phyloP scores from a whole-genome alignment of 2,329 filamentous ascomycete genomes.

The Escovopsis sp. region DNA sequence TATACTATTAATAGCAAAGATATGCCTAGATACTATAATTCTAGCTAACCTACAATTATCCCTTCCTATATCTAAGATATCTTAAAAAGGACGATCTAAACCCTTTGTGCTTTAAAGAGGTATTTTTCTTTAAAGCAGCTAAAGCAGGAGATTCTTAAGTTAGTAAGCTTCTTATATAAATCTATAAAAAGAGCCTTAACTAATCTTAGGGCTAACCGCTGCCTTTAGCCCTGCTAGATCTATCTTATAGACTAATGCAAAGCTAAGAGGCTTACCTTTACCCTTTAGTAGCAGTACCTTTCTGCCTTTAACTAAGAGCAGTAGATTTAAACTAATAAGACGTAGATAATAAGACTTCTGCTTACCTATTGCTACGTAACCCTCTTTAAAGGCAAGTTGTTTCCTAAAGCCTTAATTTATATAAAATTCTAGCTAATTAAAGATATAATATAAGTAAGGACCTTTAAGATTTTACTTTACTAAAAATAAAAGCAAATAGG shows the following conservation, averaged over 20 bases:
- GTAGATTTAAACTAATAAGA: not conserved
- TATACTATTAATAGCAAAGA: not conserved
- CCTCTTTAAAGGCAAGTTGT: not conserved
- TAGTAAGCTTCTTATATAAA: too few relatives aligned
- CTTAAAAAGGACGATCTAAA: not conserved
- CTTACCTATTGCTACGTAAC: not conserved
- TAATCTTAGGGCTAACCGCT: not conserved
- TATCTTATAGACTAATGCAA: not conserved
- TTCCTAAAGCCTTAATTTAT: not conserved
- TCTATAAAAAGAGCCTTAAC: not conserved
- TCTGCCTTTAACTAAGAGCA: not conserved
- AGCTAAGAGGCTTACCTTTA: not conserved
- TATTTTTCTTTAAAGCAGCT: not conserved
- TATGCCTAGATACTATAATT: not conserved
- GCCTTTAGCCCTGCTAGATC: not conserved
- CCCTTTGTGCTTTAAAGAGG: not conserved
- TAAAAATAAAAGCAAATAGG: too few relatives aligned
- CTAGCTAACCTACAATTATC: not conserved
- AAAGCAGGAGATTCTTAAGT: not conserved
- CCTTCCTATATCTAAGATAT: too few relatives aligned
- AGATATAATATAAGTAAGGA: not conserved
- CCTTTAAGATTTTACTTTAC: too few relatives aligned
- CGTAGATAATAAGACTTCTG: not conserved
- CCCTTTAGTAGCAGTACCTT: not conserved
- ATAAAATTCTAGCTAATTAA: not conserved